Percentiles rank a stretch among this genome's conserved stretches.
Conservation (phyloP, 2,329 filamentous ascomycete species). For the Scytalidium sp. region DNA sequence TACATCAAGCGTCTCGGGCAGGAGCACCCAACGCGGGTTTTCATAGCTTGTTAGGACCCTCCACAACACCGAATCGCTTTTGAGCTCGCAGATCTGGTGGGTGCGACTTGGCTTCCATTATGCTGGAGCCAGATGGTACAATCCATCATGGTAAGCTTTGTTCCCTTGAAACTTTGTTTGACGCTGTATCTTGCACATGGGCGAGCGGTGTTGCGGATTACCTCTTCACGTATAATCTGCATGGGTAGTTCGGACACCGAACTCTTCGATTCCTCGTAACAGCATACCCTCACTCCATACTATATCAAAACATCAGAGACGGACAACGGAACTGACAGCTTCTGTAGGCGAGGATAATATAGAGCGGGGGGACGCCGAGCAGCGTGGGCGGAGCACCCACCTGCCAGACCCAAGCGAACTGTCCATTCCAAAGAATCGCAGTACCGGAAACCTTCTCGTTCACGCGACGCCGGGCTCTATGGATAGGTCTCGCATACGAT, state of each 20-base stretch:
- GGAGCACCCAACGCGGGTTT: no score
- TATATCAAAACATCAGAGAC: no score
- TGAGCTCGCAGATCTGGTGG: conserved; percentile 2
- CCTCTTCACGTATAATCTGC: no score
- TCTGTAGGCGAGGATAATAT: conserved; percentile 21
- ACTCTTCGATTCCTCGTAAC: background rate
- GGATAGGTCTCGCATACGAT: conserved; percentile 62
- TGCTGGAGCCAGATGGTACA: conserved; percentile 29
- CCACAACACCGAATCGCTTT: background rate
- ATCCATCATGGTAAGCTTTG: conserved; percentile 24
- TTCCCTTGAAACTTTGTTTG: background rate
- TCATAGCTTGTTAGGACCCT: no score
- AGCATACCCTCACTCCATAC: no score
- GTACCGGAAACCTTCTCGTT: conserved; percentile 56
- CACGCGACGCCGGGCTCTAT: conserved; percentile 37
- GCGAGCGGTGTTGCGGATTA: background rate
- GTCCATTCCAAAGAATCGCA: conserved; percentile 60
- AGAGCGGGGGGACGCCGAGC: conserved; percentile 15
- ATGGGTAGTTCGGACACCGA: background rate
- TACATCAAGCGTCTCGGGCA: no score
- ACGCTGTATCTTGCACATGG: background rate
- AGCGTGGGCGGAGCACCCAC: conserved; percentile 14
- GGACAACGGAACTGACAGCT: background rate
- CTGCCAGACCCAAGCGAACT: conserved; percentile 17
- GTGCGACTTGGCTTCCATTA: conserved; percentile 17